Conservation (phyloP, 805 yeast species). For the Saccharomycopsis sp. region DNA sequence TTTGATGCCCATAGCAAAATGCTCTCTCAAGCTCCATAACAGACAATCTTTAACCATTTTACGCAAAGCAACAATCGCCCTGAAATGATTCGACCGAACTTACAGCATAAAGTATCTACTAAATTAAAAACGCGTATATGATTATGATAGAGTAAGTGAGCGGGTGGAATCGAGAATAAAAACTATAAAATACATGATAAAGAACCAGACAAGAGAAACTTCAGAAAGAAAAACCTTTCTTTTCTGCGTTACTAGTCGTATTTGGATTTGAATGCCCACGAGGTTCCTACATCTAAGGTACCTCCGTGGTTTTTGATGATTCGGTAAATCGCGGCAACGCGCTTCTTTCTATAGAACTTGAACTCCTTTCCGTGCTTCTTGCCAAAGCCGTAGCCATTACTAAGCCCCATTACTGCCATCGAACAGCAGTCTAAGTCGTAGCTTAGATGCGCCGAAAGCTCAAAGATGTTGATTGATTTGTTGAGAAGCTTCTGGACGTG, state of each 20-base stretch:
- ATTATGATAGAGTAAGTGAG: neutral
- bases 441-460: slow-evolving; percentile 14
- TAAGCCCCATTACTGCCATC: slow-evolving; percentile 18
- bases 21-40: too few relatives aligned
- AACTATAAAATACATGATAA: neutral
- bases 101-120: too few relatives aligned
- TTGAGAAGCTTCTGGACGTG: slow-evolving; percentile 13
- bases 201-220: neutral
- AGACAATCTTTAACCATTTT: too few relatives aligned
- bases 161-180: neutral
- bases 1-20: too few relatives aligned
- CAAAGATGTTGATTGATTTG: slow-evolving; percentile 19
- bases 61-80: too few relatives aligned
- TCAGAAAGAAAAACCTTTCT: neutral
- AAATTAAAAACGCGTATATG: neutral
- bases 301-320: slow-evolving; percentile 18
- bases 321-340: slow-evolving; percentile 20
- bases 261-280: slow-evolving; percentile 20
- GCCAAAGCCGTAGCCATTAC: slow-evolving; percentile 20
- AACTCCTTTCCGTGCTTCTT: slow-evolving; percentile 15
- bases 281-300: slow-evolving; percentile 15
- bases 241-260: slow-evolving; percentile 16
- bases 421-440: slow-evolving; percentile 19
- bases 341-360: slow-evolving; percentile 15
- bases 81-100: too few relatives aligned